These are phyloP conservation scores for Solanum ahanhuiri DNA, from an alignment of 257 asterid species.

Conservation along the genomic window DNA sequence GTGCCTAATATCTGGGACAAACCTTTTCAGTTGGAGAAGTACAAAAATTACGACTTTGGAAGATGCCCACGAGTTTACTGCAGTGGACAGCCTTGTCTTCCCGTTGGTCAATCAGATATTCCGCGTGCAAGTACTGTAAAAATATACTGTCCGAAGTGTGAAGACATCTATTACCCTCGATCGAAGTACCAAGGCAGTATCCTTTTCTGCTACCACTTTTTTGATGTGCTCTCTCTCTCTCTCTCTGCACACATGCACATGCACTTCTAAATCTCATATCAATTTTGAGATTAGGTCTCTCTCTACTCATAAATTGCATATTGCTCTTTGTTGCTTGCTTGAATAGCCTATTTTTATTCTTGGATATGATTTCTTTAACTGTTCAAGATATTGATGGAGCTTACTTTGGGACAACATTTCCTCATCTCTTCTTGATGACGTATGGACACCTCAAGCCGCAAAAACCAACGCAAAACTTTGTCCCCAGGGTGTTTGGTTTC, in stretches of 20 bases:
- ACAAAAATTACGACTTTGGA: constrained; percentile 87
- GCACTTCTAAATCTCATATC: neutral
- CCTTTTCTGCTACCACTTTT: constrained; percentile 27
- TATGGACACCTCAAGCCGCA: constrained; percentile 92
- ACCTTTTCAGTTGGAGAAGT: constrained; percentile 73
- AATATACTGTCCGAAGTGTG: constrained; percentile 95
- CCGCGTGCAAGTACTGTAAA: constrained; percentile 87
- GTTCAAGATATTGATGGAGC: constrained; percentile 79
- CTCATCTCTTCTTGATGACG: constrained; percentile 92
- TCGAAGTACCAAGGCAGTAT: constrained; percentile 99
- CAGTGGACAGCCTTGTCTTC: constrained; percentile 95
- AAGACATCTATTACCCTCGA: constrained; percentile 89
- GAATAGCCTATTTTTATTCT: neutral
- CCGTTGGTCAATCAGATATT: constrained; percentile 93
- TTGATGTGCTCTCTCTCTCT: neutral
- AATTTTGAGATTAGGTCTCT: neutral
- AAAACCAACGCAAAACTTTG: constrained; percentile 68
- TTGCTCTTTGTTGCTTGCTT: neutral
- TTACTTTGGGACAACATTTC: constrained; percentile 90
- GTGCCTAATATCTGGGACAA: neutral
- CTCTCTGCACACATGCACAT: neutral
- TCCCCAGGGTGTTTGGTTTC: constrained; percentile 89
- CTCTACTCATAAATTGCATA: neutral
- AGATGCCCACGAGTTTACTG: constrained; percentile 97
- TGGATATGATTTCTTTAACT: constrained; percentile 42